These are phyloP conservation scores for Hamigera avellanea DNA, from an alignment of 495 filamentous ascomycete genomes.

Conservation along the genomic window DNA sequence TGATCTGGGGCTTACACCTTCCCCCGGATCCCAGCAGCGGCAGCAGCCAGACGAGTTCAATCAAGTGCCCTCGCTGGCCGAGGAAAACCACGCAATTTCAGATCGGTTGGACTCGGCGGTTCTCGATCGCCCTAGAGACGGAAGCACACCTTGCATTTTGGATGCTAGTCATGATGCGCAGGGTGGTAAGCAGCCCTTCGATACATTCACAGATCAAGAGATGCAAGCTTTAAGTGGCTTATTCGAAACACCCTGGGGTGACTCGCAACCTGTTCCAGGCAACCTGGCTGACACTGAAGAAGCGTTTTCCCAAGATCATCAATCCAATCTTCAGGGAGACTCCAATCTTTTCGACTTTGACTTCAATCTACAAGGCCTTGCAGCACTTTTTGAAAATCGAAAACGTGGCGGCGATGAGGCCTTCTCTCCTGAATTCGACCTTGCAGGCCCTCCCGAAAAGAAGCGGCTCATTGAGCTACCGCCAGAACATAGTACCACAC, in stretches of 20 bases:
- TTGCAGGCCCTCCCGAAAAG: conserved; percentile 8
- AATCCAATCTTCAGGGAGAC: too few species aligned
- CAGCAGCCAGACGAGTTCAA: conserved; percentile 8
- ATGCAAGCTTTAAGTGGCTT: neutral
- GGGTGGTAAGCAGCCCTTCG: neutral
- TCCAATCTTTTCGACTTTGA: conserved; percentile 13
- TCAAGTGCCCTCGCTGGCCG: conserved; percentile 4
- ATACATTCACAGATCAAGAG: neutral
- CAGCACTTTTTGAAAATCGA: conserved; percentile 8
- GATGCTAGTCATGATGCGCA: neutral
- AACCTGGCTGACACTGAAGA: neutral
- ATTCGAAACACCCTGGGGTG: neutral
- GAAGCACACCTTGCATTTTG: neutral
- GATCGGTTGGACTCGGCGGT: neutral
- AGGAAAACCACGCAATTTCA: neutral
- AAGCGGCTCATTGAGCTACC: conserved; percentile 6
- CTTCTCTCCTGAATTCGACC: conserved; percentile 7
- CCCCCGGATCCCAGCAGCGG: conserved; percentile 26
- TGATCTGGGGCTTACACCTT: conserved; percentile 36
- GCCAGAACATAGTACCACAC: neutral
- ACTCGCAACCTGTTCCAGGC: neutral
- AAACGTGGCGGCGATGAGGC: conserved; percentile 15
- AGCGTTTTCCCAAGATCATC: conserved; percentile 5
- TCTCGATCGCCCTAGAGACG: neutral
- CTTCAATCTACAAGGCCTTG: conserved; percentile 9